phyloP scores from a whole-genome alignment of 371 early-diverging fungal genomes.

The Nematocida ausubeli region DNA sequence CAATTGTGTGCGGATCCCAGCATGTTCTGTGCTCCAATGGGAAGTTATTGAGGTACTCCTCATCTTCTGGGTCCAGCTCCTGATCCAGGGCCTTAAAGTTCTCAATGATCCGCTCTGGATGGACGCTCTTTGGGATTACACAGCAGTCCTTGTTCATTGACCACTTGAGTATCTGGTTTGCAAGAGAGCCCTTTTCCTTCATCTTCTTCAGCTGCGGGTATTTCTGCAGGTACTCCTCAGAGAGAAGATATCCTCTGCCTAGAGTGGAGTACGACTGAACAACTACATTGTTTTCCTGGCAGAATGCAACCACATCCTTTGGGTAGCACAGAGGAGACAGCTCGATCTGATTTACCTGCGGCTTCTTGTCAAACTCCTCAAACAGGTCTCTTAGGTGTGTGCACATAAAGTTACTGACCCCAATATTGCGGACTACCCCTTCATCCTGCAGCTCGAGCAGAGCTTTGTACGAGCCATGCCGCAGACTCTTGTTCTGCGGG shows the following conservation, averaged over 20 bases:
- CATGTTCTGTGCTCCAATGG: slow-evolving; percentile 46
- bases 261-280: slow-evolving; percentile 80
- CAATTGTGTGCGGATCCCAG: slow-evolving; percentile 53
- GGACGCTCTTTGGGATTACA: slow-evolving; percentile 62
- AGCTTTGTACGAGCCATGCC: slow-evolving; percentile 42
- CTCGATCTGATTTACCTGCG: slow-evolving; percentile 79
- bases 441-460: slow-evolving; percentile 50
- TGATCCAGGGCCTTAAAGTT: slow-evolving; percentile 57
- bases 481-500: slow-evolving; percentile 38
- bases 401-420: slow-evolving; percentile 75
- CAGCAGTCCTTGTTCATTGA: slow-evolving; percentile 69
- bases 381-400: slow-evolving; percentile 71
- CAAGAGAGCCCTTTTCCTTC: slow-evolving; percentile 69
- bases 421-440: slow-evolving; percentile 69
- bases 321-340: slow-evolving; percentile 80
- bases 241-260: slow-evolving; percentile 71
- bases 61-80: slow-evolving; percentile 22
- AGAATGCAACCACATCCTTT: slow-evolving; percentile 71
- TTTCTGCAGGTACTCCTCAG: slow-evolving; percentile 58
- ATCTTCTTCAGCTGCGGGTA: slow-evolving; percentile 34
- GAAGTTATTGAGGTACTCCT: slow-evolving; percentile 20
- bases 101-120: slow-evolving; percentile 55
- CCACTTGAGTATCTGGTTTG: slow-evolving; percentile 75
- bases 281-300: slow-evolving; percentile 71
- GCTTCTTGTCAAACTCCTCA: slow-evolving; percentile 71